Evolutionary conservation across 1,139 yeast genomes (phyloP).

Genomic region (Waltiozyma sp.): DNA sequence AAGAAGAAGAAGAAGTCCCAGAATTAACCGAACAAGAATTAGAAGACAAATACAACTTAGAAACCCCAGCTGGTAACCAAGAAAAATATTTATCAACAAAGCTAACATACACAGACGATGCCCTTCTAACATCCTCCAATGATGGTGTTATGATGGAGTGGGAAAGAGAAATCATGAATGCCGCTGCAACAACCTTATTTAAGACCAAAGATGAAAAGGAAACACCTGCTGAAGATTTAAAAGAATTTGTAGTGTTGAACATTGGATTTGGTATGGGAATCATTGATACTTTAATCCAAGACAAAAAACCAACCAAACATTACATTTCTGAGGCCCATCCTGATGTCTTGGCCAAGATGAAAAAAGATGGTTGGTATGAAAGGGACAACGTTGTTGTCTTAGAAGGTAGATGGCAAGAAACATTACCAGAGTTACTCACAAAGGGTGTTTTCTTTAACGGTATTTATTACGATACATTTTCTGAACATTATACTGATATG

Average conservation of each 20-base stretch:
- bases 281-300: conserved; percentile 69
- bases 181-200: conserved; percentile 65
- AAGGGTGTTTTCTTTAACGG: conserved; percentile 77
- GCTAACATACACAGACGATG: conserved; percentile 58
- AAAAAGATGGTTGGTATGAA: conserved; percentile 75
- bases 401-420: conserved; percentile 89
- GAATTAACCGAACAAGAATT: conserved; percentile 5
- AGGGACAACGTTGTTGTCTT: conserved; percentile 60
- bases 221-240: conserved; percentile 22
- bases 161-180: conserved; percentile 76
- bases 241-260: conserved; percentile 49
- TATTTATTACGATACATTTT: conserved; percentile 85
- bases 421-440: conserved; percentile 51
- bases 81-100: conserved; percentile 53
- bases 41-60: conserved; percentile 24
- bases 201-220: conserved; percentile 23
- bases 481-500: conserved; percentile 83
- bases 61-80: conserved; percentile 48
- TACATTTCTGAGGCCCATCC: conserved; percentile 95
- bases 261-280: conserved; percentile 98
- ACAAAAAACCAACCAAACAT: conserved; percentile 49
- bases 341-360: conserved; percentile 63
- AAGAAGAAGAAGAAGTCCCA: conserved; percentile 3
- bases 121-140: conserved; percentile 59
- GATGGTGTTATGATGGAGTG: conserved; percentile 99